Evolutionary conservation across 805 yeast genomes (phyloP), one percentile per base, ranked within the genome.

Genomic region (Diddensiella santjacobensis): DNA sequence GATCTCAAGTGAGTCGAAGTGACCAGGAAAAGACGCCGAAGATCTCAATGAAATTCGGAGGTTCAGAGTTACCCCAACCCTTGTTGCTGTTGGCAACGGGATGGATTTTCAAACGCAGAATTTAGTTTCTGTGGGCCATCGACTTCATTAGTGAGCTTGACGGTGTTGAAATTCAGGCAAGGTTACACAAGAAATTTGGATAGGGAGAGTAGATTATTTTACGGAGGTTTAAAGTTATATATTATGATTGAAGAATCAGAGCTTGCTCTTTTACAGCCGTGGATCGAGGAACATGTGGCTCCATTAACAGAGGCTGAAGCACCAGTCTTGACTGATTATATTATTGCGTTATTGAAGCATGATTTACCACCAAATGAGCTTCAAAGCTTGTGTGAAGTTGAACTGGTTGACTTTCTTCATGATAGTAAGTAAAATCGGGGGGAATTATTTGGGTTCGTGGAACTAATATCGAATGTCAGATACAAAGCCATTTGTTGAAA

Each of bases 271-370:
- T 46, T 58, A 20, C 48, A 50, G 31, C 57, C 56, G 17, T 59
- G 62, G 62, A 50, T 59, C n/a, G 44, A 44, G 15, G 37, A 44
- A 30, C 41, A 46, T 39, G 51, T 59, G 13, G 37, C 36, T 30
- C 31, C 41, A 22, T 44, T 57, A 19, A 45, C 59, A 20, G 78
- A 73, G 19, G 72, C 73, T 2, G 77, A 72, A 39, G 60, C 72
- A 3, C 67, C 64, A 10, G 73, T 72, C 22, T 56, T 75, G 47
- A 63, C 73, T 1, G 78, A 74, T 41, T 75, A 73, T 54, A 71
- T 74, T 17, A 33, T 72, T 22, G 74, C 77, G 1, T 58, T 75
- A 29, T 57, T 75, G 22, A 55, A 67, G 35, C 66, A 72, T 52
- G 68, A 67, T 18, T 59, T 66, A 26, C 58, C 71, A 6, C 64